A percentile compares a stretch with the other conserved stretches of the same genome.
Evolutionary conservation across 2,329 filamentous ascomycete species (phyloP).

Genomic region (Nemania serpens): DNA sequence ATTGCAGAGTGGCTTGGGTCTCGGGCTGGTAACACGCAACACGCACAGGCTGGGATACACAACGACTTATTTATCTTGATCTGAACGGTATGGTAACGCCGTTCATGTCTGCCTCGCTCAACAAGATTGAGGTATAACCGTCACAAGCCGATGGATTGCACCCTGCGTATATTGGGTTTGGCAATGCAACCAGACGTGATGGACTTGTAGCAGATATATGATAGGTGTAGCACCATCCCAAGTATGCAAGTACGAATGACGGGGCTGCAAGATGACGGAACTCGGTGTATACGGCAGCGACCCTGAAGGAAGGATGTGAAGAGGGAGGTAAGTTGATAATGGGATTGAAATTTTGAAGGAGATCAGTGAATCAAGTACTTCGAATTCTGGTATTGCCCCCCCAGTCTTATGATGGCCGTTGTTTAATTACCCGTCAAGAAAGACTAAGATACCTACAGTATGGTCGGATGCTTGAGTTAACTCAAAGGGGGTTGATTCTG

Average conservation of each 20-base stretch:
- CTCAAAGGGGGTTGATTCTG: background rate
- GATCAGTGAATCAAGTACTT: background rate
- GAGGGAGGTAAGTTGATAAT: background rate
- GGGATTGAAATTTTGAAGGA: background rate
- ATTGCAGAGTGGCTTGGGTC: conserved; percentile 3
- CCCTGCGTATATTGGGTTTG: conserved; percentile 5
- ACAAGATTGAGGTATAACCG: background rate
- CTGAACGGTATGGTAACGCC: background rate
- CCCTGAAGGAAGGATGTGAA: background rate
- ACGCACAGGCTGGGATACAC: background rate
- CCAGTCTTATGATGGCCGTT: background rate
- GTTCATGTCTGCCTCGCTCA: background rate
- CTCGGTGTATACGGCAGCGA: conserved; percentile 6
- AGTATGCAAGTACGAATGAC: conserved; percentile 7
- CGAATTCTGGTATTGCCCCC: background rate
- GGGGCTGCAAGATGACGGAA: conserved; percentile 7
- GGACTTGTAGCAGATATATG: conserved; percentile 8
- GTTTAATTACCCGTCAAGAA: background rate
- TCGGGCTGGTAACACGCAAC: background rate
- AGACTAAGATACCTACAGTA: conserved; percentile 3
- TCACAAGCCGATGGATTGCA: background rate
- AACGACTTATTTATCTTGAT: conserved; percentile 10
- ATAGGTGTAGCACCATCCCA: conserved; percentile 1
- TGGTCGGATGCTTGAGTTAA: too few relatives aligned
- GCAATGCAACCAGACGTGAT: conserved; percentile 11